Percentiles rank a stretch among this genome's conserved stretches.
Conservation (phyloP, 225 moss, liverwort and hornwort genomes). For the Polytrichum formosum region DNA sequence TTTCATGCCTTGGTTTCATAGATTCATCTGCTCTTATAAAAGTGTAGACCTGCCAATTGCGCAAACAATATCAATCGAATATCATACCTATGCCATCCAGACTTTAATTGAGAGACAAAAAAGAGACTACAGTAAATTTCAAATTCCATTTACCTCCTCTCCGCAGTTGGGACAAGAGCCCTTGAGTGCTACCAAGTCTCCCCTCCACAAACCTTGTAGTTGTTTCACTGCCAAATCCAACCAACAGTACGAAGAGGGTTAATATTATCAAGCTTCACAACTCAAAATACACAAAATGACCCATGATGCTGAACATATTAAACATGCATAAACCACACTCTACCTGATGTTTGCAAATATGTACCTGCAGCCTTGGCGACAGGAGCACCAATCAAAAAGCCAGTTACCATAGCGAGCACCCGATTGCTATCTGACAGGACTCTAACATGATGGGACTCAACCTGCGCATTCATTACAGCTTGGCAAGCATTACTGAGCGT, state of each 20-base stretch:
- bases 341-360: background rate
- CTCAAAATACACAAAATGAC: no score
- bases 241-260: background rate
- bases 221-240: conserved; percentile 19
- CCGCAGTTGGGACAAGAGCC: conserved; percentile 87
- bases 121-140: background rate
- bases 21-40: conserved; percentile 73
- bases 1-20: conserved; percentile 62
- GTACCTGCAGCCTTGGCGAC: conserved; percentile 67
- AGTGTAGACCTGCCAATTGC: conserved; percentile 57
- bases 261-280: no score
- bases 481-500: conserved; percentile 39
- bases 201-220: conserved; percentile 72
- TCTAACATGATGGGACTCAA: conserved; percentile 21
- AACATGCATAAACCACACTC: background rate
- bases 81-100: background rate
- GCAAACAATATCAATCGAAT: background rate
- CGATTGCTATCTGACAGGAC: conserved; percentile 51
- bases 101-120: background rate
- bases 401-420: conserved; percentile 49
- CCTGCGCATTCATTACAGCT: conserved; percentile 23
- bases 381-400: conserved; percentile 69
- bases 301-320: no score
- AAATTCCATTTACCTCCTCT: conserved; percentile 57
- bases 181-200: conserved; percentile 85